These are phyloP conservation scores for Theileria sp. DNA, from an alignment of 169 alveolate genomes.

Conservation along the genomic window DNA sequence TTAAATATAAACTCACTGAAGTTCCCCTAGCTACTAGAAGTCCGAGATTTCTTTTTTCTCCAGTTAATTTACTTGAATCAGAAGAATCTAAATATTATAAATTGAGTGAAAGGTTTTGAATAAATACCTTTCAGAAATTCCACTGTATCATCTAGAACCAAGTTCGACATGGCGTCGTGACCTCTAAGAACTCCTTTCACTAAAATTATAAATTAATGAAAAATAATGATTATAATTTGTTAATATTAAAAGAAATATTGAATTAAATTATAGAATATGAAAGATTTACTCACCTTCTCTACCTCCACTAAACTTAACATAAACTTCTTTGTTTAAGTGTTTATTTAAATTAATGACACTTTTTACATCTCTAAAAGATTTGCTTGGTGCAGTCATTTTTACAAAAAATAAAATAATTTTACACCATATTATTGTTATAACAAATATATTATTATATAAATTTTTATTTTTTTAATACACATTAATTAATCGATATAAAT, in stretches of 20 bases:
- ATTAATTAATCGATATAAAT: too few relatives aligned
- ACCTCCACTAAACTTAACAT: conserved; percentile 85
- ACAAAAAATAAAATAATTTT: neutral
- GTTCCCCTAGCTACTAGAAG: conserved; percentile 89
- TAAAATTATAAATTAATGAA: conserved; percentile 19
- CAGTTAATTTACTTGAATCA: conserved; percentile 74
- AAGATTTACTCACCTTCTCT: conserved; percentile 76
- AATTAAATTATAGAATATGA: neutral
- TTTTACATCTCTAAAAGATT: conserved; percentile 71
- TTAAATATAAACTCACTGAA: conserved; percentile 69
- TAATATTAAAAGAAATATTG: neutral
- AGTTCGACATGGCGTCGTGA: conserved; percentile 84
- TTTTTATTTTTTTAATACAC: too few relatives aligned
- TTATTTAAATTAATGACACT: conserved; percentile 78
- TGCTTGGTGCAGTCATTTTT: conserved; percentile 62
- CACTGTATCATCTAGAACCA: conserved; percentile 85
- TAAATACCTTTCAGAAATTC: conserved; percentile 83
- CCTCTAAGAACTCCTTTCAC: conserved; percentile 86
- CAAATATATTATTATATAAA: neutral
- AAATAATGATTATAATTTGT: neutral
- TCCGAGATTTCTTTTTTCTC: conserved; percentile 81
- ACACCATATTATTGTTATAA: neutral
- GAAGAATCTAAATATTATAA: conserved; percentile 72
- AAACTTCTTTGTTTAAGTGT: conserved; percentile 79
- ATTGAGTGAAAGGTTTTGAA: neutral